phyloP scores from a whole-genome alignment of 1,139 yeast genomes.

The Saccharomyces hybrid region DNA sequence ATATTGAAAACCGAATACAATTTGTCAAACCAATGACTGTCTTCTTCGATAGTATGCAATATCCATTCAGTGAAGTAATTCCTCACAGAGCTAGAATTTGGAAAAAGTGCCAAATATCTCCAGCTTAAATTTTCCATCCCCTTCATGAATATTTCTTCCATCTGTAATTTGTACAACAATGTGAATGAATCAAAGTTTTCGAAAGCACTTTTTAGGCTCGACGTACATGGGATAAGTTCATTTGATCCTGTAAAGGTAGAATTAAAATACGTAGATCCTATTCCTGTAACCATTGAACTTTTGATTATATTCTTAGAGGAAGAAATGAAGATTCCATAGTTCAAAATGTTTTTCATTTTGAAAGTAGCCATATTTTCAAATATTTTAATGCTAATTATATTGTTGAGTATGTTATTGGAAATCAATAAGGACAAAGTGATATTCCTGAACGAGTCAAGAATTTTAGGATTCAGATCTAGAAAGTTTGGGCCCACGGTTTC shows the following conservation, averaged over 20 bases:
- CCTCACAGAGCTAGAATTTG: constrained; percentile 25
- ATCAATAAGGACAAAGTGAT: constrained; percentile 23
- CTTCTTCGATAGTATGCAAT: constrained; percentile 25
- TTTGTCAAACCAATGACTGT: constrained; percentile 35
- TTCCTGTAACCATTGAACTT: constrained; percentile 17
- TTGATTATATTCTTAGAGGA: constrained; percentile 23
- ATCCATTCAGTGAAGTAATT: constrained; percentile 31
- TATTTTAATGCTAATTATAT: constrained; percentile 22
- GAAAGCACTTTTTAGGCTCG: constrained; percentile 31
- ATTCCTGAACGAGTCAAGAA: constrained; percentile 23
- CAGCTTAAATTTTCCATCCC: constrained; percentile 37
- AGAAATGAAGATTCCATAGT: constrained; percentile 20
- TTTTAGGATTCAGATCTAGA: constrained; percentile 21
- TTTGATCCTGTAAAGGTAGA: constrained; percentile 25
- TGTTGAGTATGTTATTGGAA: constrained; percentile 20
- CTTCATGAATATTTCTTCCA: constrained; percentile 26
- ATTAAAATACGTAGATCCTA: constrained; percentile 16
- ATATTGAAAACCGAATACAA: constrained; percentile 34
- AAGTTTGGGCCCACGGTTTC: constrained; percentile 47
- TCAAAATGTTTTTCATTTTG: constrained; percentile 26
- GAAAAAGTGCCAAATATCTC: constrained; percentile 37
- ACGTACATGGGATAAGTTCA: constrained; percentile 35
- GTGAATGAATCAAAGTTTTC: constrained; percentile 34
- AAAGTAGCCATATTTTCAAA: constrained; percentile 25
- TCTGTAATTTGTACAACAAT: constrained; percentile 35